Evolutionary conservation across 768 basidiomycete genomes (phyloP).

Genomic region (Leccinum truebloodii): DNA sequence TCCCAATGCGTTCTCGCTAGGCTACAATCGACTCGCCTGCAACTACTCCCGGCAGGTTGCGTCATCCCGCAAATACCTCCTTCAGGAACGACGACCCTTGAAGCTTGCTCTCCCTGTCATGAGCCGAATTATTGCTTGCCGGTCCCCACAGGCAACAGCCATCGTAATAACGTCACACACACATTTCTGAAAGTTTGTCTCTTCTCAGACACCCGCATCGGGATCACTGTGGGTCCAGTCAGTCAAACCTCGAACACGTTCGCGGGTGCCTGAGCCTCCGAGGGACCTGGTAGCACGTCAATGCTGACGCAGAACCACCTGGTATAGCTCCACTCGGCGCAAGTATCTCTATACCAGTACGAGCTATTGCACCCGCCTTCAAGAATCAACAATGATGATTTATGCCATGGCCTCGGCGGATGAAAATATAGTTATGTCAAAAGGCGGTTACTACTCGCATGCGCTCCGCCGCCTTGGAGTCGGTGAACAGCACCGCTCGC

Average conservation of each 20-base stretch:
- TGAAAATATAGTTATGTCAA: neutral
- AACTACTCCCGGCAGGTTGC: neutral
- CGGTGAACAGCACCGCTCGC: neutral
- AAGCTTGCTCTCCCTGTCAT: too few relatives aligned
- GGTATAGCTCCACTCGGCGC: too few relatives aligned
- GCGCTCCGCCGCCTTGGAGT: neutral
- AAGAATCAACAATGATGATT: neutral
- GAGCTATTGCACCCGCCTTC: neutral
- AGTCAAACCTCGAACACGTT: neutral
- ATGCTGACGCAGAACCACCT: too few relatives aligned
- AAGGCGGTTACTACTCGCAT: neutral
- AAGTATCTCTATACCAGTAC: neutral
- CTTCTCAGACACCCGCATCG: neutral
- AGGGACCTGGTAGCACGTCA: neutral
- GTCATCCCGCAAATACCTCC: neutral
- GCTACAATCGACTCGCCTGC: neutral
- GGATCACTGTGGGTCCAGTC: neutral
- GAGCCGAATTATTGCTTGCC: neutral
- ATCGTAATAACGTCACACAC: neutral
- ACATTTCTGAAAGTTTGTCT: neutral
- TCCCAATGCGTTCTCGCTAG: neutral
- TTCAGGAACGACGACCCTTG: neutral
- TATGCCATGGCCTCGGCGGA: neutral
- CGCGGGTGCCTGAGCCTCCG: too few relatives aligned
- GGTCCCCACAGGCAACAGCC: neutral